phyloP scores from a whole-genome alignment of 2,329 filamentous ascomycete species.

The Trichoderma harzianum region DNA sequence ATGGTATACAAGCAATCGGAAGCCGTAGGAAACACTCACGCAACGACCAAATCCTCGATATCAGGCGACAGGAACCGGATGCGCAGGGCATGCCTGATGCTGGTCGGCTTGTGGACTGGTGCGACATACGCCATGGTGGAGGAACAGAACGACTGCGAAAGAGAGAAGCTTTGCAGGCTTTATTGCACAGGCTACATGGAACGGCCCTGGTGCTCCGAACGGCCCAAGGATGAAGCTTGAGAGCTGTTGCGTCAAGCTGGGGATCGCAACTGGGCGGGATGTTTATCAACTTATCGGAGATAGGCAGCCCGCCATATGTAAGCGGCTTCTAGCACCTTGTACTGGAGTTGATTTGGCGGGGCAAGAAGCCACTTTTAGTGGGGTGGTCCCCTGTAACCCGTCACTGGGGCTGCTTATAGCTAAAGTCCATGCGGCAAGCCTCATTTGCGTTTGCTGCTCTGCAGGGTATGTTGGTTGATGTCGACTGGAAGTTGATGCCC shows the following conservation, averaged over 20 bases:
- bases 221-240: neutral
- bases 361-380: slow-evolving; percentile 19
- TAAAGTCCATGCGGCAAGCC: neutral
- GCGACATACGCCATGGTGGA: slow-evolving; percentile 83
- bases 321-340: slow-evolving; percentile 19
- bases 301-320: slow-evolving; percentile 21
- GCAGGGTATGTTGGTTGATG: neutral
- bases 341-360: slow-evolving; percentile 20
- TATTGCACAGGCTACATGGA: slow-evolving; percentile 26
- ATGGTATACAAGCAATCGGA: neutral
- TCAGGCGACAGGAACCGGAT: slow-evolving; percentile 70
- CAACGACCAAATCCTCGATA: slow-evolving; percentile 79
- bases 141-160: neutral
- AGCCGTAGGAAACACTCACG: slow-evolving; percentile 55
- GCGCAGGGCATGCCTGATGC: slow-evolving; percentile 82
- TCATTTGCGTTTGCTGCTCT: neutral
- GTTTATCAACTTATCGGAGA: slow-evolving; percentile 15
- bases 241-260: slow-evolving; percentile 4
- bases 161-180: neutral
- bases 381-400: slow-evolving; percentile 19
- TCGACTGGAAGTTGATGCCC: no score
- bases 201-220: slow-evolving; percentile 3
- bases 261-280: neutral
- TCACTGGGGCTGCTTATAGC: neutral
- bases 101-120: slow-evolving; percentile 88